Conservation (phyloP, 2,329 filamentous ascomycete genomes). For the Rutstroemia sydowiana region DNA sequence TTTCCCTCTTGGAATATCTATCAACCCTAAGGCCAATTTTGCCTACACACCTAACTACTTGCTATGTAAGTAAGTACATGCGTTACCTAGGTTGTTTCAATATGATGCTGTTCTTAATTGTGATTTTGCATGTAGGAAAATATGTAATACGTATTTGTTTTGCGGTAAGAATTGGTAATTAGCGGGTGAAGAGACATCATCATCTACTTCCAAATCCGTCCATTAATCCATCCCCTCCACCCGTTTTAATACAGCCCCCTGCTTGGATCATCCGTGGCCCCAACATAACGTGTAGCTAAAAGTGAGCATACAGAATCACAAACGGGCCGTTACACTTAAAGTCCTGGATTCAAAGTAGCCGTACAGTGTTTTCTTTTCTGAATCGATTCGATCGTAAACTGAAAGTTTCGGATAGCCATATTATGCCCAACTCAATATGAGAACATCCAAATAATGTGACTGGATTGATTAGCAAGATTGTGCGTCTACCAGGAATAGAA, state of each 20-base stretch:
- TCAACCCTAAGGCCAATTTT: too few relatives aligned
- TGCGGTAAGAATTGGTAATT: background rate
- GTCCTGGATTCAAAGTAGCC: too few relatives aligned
- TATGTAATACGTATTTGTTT: too few relatives aligned
- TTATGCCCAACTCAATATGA: constrained; percentile 50
- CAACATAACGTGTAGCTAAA: background rate
- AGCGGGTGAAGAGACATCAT: background rate
- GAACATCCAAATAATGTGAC: background rate
- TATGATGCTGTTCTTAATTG: too few relatives aligned
- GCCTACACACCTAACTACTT: too few relatives aligned
- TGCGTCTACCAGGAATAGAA: constrained; percentile 17
- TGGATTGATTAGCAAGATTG: too few relatives aligned
- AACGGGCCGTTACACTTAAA: background rate
- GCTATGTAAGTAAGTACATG: too few relatives aligned
- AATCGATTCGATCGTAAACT: too few relatives aligned
- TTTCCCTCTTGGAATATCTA: too few relatives aligned
- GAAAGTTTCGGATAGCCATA: constrained; percentile 62
- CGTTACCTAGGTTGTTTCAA: too few relatives aligned
- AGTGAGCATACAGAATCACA: constrained; percentile 7
- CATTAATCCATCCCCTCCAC: background rate
- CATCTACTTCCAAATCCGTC: background rate
- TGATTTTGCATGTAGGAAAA: too few relatives aligned
- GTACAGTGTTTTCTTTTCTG: too few relatives aligned
- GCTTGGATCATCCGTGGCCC: background rate
- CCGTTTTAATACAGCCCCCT: constrained; percentile 7